Conservation (phyloP, 805 yeast species). For the Metschnikowia koreensis region DNA sequence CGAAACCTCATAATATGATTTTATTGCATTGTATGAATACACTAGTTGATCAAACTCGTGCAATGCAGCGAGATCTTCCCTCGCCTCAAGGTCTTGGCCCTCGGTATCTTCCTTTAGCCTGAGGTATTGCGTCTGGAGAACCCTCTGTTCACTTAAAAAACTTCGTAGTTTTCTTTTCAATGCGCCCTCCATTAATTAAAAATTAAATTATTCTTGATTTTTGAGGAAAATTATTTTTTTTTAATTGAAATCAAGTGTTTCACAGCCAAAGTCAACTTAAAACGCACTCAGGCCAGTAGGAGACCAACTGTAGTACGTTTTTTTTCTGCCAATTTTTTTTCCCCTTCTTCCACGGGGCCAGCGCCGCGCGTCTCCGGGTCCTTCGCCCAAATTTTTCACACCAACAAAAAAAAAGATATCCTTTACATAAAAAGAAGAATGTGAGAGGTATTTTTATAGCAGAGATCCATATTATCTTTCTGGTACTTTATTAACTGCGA, state of each 20-base stretch:
- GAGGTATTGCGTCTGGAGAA: constrained; percentile 12
- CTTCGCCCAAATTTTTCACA: background rate
- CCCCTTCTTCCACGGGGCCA: constrained; percentile 5
- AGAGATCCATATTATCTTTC: no score
- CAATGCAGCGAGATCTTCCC: constrained; percentile 18
- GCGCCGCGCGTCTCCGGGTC: constrained; percentile 3
- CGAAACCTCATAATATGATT: constrained; percentile 24
- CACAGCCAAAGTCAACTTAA: background rate
- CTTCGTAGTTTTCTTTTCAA: constrained; percentile 14
- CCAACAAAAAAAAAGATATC: background rate
- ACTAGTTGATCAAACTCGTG: constrained; percentile 27
- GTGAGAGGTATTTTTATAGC: background rate
- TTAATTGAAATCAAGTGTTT: background rate
- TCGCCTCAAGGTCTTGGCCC: constrained; percentile 12
- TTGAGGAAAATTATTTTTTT: background rate
- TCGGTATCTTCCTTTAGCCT: background rate
- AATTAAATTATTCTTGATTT: background rate
- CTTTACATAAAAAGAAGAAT: background rate
- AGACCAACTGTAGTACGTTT: constrained; percentile 1
- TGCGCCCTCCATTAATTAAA: constrained; percentile 12
- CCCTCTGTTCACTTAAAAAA: constrained; percentile 8
- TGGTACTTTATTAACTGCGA: no score
- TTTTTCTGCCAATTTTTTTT: constrained; percentile 4
- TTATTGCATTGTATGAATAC: constrained; percentile 25
- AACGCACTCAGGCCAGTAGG: constrained; percentile 2